Evolutionary conservation across 371 early-diverging fungal genomes (phyloP), one percentile per base, ranked within the genome.

Genomic region (Neoconidiobolus thromboides): DNA sequence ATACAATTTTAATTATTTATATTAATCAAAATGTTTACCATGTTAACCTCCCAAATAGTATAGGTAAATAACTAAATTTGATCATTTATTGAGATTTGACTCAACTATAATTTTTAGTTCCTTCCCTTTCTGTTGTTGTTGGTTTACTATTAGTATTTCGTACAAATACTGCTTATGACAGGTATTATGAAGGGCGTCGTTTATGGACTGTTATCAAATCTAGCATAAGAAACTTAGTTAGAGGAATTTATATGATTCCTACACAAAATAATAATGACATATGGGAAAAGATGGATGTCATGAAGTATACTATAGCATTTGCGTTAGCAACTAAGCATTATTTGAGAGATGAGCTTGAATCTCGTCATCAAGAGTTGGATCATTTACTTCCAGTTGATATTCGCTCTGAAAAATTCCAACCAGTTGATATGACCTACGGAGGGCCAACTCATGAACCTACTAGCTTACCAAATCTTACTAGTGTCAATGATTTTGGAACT

Each of bases 91-190:
- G 6, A 46, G 6, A 4, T 3, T 49, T 49, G 10, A 14, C 10
- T 49, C 26, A 10, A 49, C 14, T 49, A 14, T 12, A 10, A 4
- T 49, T 10, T 54, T 12, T 54, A 54, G 55, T 54, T 12, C 55
- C 55, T 54, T 54, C 55, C 3, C 15, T 54, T n/a, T 54, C 55
- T 6, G 55, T 60, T 14, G 81, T 82, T 3, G 71, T 86, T 3
- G 82, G 80, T 68, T 61, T 83, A 62, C 69, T 85, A 36, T 71
- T 85, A 51, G 83, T 81, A 47, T 87, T 87, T 69, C 75, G 89
- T 60, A 86, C 83, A 64, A 85, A 86, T 66, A 83, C 84, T 1
- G 77, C 85, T 0, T 87, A 87, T 66, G 83, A 81, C 15, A 71
- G 87, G 14, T 88, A 80, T 68, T 64, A 64, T 44, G 65, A 64